These are phyloP conservation scores for Cutaneotrichosporon cyanovorans DNA, from an alignment of 1,284 basidiomycete species.

Conservation along the genomic window DNA sequence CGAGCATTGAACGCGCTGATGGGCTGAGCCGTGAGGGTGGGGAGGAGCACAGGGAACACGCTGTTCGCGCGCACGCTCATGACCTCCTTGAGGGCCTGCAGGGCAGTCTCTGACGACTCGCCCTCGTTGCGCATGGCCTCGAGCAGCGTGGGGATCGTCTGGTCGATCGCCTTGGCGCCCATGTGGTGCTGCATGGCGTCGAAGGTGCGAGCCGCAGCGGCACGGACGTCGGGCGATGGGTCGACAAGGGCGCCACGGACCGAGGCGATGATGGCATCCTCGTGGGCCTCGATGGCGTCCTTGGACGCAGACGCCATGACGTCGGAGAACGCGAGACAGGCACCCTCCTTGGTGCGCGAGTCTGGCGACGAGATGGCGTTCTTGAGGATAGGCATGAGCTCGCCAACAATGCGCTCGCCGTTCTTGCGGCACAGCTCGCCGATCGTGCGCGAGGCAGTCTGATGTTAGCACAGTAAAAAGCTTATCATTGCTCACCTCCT, in stretches of 20 bases:
- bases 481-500: slow-evolving; percentile 58
- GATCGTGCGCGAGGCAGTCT: slow-evolving; percentile 80
- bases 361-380: slow-evolving; percentile 63
- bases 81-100: slow-evolving; percentile 83
- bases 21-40: slow-evolving; percentile 79
- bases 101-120: slow-evolving; percentile 85
- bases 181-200: slow-evolving; percentile 80
- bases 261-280: slow-evolving; percentile 79
- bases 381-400: slow-evolving; percentile 72
- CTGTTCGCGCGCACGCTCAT: slow-evolving; percentile 87
- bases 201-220: slow-evolving; percentile 89
- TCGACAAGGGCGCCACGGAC: slow-evolving; percentile 84
- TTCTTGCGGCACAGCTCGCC: slow-evolving; percentile 91
- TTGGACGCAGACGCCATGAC: slow-evolving; percentile 85
- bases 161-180: slow-evolving; percentile 85
- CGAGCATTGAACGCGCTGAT: slow-evolving; percentile 96
- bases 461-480: slow-evolving; percentile 5
- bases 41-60: slow-evolving; percentile 97
- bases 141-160: slow-evolving; percentile 90
- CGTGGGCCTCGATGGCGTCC: slow-evolving; percentile 77
- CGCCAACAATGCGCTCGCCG: slow-evolving; percentile 83
- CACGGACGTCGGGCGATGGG: slow-evolving; percentile 73
- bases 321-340: slow-evolving; percentile 79
- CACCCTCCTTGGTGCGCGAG: slow-evolving; percentile 72
- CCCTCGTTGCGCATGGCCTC: slow-evolving; percentile 88